A percentile compares a stretch with the other conserved stretches of the same genome.
These are phyloP conservation scores for Carallia brachiata DNA, from an alignment of 345 rosid species.

Conservation along the genomic window DNA sequence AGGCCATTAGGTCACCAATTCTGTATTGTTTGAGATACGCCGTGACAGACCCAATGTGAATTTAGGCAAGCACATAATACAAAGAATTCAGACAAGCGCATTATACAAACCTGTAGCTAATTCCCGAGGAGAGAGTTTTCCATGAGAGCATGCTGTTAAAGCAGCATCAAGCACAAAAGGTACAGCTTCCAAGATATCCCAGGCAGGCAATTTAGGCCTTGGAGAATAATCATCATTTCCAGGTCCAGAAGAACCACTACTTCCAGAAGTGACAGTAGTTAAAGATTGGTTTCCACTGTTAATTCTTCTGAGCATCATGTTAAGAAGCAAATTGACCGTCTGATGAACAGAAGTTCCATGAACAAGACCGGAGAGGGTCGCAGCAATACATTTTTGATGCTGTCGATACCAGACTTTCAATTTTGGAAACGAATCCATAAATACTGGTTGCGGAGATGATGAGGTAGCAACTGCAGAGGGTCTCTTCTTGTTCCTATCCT, in stretches of 20 bases:
- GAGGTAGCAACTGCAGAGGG: conserved; percentile 41
- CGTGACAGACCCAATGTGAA: not conserved
- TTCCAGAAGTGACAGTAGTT: conserved; percentile 63
- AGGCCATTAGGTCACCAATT: not conserved
- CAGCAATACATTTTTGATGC: conserved; percentile 80
- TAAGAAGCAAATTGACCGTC: conserved; percentile 74
- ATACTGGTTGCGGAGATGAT: conserved; percentile 45
- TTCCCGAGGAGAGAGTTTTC: conserved; percentile 89
- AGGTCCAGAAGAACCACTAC: conserved; percentile 69
- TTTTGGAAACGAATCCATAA: conserved; percentile 86
- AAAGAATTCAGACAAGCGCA: conserved; percentile 21
- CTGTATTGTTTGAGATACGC: too few species aligned
- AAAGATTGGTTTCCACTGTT: conserved; percentile 50
- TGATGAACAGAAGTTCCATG: conserved; percentile 83
- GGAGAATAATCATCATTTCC: conserved; percentile 52
- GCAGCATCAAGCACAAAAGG: conserved; percentile 89
- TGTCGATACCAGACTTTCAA: conserved; percentile 81
- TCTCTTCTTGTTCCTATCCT: conserved; percentile 34
- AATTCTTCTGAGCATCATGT: conserved; percentile 83
- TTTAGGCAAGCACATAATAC: conserved; percentile 10
- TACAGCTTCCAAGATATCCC: conserved; percentile 91
- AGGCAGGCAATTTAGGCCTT: conserved; percentile 83
- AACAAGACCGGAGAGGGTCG: conserved; percentile 71
- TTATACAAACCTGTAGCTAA: conserved; percentile 78
- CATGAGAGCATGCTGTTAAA: conserved; percentile 88